Conservation (phyloP, 192 early-diverging fungal genomes). For the Entomortierella parvispora region DNA sequence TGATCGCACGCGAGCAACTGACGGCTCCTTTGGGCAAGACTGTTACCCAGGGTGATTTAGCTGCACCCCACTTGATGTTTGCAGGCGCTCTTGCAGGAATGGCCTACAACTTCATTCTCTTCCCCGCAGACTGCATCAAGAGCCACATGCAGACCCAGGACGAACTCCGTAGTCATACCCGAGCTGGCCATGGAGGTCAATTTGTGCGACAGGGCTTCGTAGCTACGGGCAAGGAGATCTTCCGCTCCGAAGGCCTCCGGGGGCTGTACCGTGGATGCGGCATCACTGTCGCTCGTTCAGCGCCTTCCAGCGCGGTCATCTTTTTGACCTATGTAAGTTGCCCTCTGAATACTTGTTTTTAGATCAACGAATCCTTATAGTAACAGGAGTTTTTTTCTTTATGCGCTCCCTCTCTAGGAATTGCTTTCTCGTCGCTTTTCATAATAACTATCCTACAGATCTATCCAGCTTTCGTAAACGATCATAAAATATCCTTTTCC, state of each 20-base stretch:
- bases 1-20: constrained; percentile 30
- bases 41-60: constrained; percentile 76
- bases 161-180: constrained; percentile 55
- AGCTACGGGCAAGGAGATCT: constrained; percentile 74
- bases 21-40: constrained; percentile 7
- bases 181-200: constrained; percentile 2
- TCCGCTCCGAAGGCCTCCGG: constrained; percentile 76
- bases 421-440: constrained; percentile 35
- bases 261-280: constrained; percentile 95
- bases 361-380: not conserved
- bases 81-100: constrained; percentile 94
- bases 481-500: too few relatives aligned
- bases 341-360: not conserved
- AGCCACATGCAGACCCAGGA: constrained; percentile 91
- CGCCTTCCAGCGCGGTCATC: constrained; percentile 95
- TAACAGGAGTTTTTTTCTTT: not conserved
- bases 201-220: constrained; percentile 58
- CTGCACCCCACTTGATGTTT: constrained; percentile 77
- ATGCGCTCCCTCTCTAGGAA: constrained; percentile 14
- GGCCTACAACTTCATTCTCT: constrained; percentile 86
- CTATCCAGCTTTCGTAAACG: not conserved
- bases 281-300: constrained; percentile 88
- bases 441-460: constrained; percentile 4
- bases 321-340: constrained; percentile 89
- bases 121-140: constrained; percentile 96